Evolutionary conservation across 192 early-diverging fungal species (phyloP), one percentile per base, ranked within the genome.

Genomic region (Coemansia sp.): DNA sequence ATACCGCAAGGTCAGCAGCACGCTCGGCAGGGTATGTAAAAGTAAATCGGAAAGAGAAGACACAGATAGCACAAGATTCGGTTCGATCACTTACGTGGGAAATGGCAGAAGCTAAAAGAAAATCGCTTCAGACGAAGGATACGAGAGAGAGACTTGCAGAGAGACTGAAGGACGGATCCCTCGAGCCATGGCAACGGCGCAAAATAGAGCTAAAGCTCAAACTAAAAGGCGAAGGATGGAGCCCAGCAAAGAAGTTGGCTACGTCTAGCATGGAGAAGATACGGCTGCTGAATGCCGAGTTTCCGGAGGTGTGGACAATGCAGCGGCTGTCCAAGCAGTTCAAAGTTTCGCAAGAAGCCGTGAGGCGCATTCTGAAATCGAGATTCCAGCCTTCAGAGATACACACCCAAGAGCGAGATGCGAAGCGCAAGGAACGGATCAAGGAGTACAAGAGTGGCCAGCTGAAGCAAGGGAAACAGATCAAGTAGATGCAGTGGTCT

Each of bases 291-390:
- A 78, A 77, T 30, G 30, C 75, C 5, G 72, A 87, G 71, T 74
- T 84, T 38, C 86, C 86, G 11, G 71, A 84, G 4, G 66, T 72
- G 26, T 85, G 78, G 68, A 81, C 78, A 20, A 45, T 83, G 41
- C 48, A 75, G 39, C 69, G 67, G 20, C 73, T 87, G 9, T 82
- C 86, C 2, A 69, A 75, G 30, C 76, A 85, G 67, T 87, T 87
- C 57, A 83, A 83, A 49, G 52, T 87, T 9, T 87, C 86, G 35
- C 73, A 77, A 30, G 86, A 87, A 59, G 69, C 84, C 16, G 58
- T 87, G 21, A 51, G 75, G 43, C 81, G 86, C 7, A 87, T 87
- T n/a, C 63, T 87, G 49, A 87, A 85, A 62, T 84, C 84, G 10
- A 76, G 68, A 38, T 87, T 76, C 63, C 64, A 55, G 55, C 81